Percentiles rank a stretch among this genome's conserved stretches.
Conservation (phyloP, 306 rosid species). For the Cucurbita maxima region DNA sequence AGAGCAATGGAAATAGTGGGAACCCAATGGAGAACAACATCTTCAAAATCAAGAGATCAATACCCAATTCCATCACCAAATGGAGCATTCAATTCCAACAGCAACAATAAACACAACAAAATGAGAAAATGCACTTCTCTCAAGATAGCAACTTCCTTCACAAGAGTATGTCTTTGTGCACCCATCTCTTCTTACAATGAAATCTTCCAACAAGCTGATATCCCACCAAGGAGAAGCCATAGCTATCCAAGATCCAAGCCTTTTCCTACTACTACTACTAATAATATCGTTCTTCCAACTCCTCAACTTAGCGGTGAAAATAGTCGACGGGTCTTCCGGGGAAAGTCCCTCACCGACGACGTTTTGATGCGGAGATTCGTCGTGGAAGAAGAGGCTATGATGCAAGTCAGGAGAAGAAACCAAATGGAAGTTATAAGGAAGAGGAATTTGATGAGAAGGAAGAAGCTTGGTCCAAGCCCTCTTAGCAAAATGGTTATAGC, state of each 20-base stretch:
- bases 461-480: constrained; percentile 78
- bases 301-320: constrained; percentile 50
- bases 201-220: constrained; percentile 47
- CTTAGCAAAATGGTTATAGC: constrained; percentile 71
- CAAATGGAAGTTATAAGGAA: constrained; percentile 75
- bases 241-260: constrained; percentile 71
- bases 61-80: neutral
- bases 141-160: constrained; percentile 62
- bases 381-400: constrained; percentile 88
- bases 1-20: constrained; percentile 59
- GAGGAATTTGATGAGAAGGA: constrained; percentile 51
- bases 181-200: constrained; percentile 82
- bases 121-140: constrained; percentile 74
- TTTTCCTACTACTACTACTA: constrained; percentile 16
- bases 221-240: constrained; percentile 77
- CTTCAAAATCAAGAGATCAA: constrained; percentile 29
- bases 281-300: neutral
- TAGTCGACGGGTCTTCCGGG: constrained; percentile 57
- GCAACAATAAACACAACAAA: constrained; percentile 20
- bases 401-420: constrained; percentile 76
- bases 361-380: constrained; percentile 89
- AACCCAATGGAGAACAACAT: constrained; percentile 34
- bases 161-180: constrained; percentile 89
- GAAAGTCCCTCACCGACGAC: constrained; percentile 81
- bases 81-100: neutral